These are phyloP conservation scores for Penstemon eatonii DNA, from an alignment of 257 asterid genomes.

Conservation along the genomic window DNA sequence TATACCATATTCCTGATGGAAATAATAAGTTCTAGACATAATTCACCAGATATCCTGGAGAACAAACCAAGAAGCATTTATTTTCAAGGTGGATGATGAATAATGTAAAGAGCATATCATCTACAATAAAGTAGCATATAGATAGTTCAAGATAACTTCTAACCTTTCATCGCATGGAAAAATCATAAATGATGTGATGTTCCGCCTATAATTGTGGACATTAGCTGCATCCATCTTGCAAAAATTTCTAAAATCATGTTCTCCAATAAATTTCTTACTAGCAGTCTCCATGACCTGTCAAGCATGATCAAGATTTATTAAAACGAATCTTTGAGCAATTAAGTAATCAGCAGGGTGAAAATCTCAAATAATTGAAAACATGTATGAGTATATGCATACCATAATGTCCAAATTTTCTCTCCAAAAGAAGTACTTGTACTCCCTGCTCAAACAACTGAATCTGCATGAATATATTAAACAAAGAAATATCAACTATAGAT, in stretches of 20 bases:
- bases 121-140: background rate
- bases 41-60: conserved; percentile 17
- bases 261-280: conserved; percentile 77
- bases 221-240: conserved; percentile 97
- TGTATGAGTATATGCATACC: conserved; percentile 43
- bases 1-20: background rate
- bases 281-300: conserved; percentile 84
- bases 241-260: conserved; percentile 95
- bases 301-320: conserved; percentile 23
- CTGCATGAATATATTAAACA: conserved; percentile 44
- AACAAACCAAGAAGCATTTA: conserved; percentile 15
- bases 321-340: conserved; percentile 16
- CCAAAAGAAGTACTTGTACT: conserved; percentile 96
- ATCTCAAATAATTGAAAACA: conserved; percentile 15
- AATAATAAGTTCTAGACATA: conserved; percentile 6
- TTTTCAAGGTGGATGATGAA: conserved; percentile 1
- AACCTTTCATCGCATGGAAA: conserved; percentile 74
- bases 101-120: conserved; percentile 4
- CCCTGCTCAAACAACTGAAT: conserved; percentile 90
- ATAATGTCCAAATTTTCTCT: conserved; percentile 58
- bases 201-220: conserved; percentile 80
- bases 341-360: conserved; percentile 19
- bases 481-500: conserved; percentile 16
- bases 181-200: conserved; percentile 60
- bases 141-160: conserved; percentile 24